Conservation (phyloP, 1,284 basidiomycete genomes). For the Pseudozyma sp. region DNA sequence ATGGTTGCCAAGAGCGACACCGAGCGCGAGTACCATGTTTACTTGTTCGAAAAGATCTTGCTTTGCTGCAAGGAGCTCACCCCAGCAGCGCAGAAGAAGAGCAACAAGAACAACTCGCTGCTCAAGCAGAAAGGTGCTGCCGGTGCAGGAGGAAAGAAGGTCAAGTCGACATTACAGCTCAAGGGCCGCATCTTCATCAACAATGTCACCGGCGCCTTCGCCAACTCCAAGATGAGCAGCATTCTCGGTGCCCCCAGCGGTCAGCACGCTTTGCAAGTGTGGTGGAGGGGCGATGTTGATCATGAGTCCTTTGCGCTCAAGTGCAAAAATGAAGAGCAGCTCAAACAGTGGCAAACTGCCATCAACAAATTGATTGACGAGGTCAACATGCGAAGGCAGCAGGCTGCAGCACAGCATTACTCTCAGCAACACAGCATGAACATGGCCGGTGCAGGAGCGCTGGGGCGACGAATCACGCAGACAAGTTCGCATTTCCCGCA, state of each 20-base stretch:
- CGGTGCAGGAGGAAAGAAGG: constrained; percentile 42
- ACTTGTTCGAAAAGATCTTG: constrained; percentile 98
- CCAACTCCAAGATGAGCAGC: constrained; percentile 69
- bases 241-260: constrained; percentile 49
- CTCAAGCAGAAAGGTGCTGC: constrained; percentile 53
- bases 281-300: constrained; percentile 93
- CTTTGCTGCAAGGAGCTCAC: constrained; percentile 92
- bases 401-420: constrained; percentile 44
- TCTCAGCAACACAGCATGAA: constrained; percentile 49
- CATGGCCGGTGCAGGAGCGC: constrained; percentile 57
- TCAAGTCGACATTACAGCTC: constrained; percentile 80
- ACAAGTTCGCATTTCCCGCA: constrained; percentile 58
- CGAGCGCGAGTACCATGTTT: constrained; percentile 97
- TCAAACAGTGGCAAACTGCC: constrained; percentile 89
- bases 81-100: constrained; percentile 70
- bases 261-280: constrained; percentile 77
- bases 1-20: constrained; percentile 95
- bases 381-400: constrained; percentile 53
- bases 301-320: constrained; percentile 91
- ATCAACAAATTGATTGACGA: constrained; percentile 86
- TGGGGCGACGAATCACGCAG: constrained; percentile 52
- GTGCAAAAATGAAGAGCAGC: constrained; percentile 91
- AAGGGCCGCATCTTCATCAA: constrained; percentile 98
- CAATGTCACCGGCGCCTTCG: constrained; percentile 84
- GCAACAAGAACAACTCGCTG: constrained; percentile 58